Evolutionary conservation across 1,284 basidiomycete genomes (phyloP).

Genomic region (Psilocybe mexicana): DNA sequence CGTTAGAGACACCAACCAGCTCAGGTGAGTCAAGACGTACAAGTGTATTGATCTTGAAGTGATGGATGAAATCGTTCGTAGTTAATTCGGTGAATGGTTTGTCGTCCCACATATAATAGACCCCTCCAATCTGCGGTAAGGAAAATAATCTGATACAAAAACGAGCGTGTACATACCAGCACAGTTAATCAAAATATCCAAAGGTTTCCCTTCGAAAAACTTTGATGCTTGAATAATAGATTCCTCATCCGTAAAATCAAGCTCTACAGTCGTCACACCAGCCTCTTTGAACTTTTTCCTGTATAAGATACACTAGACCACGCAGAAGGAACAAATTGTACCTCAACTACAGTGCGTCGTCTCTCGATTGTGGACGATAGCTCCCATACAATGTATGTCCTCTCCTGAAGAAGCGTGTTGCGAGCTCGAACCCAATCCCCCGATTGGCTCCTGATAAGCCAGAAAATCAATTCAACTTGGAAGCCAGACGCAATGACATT

Average conservation of each 20-base stretch:
- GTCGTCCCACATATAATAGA: conserved; percentile 7
- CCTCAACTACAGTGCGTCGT: neutral
- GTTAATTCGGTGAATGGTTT: conserved; percentile 4
- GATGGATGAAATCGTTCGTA: conserved; percentile 2
- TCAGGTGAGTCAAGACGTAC: neutral
- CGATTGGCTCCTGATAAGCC: conserved; percentile 2
- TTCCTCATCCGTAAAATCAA: conserved; percentile 5
- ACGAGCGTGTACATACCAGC: neutral
- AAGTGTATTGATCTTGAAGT: conserved; percentile 9
- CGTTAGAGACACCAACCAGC: too few species aligned
- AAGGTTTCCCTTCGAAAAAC: neutral
- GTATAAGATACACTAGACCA: neutral
- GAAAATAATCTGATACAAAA: too few species aligned
- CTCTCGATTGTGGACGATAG: conserved; percentile 2
- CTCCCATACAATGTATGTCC: conserved; percentile 6
- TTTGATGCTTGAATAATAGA: conserved; percentile 4
- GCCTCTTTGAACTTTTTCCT: neutral
- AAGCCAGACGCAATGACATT: neutral
- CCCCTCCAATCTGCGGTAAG: neutral
- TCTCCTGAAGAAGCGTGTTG: neutral
- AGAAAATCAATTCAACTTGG: neutral
- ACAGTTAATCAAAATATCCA: conserved; percentile 9
- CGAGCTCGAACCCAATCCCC: conserved; percentile 4
- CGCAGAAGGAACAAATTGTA: neutral
- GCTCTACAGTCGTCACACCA: neutral